phyloP scores from a whole-genome alignment of 768 basidiomycete genomes.

The Boletus barrowsii region DNA sequence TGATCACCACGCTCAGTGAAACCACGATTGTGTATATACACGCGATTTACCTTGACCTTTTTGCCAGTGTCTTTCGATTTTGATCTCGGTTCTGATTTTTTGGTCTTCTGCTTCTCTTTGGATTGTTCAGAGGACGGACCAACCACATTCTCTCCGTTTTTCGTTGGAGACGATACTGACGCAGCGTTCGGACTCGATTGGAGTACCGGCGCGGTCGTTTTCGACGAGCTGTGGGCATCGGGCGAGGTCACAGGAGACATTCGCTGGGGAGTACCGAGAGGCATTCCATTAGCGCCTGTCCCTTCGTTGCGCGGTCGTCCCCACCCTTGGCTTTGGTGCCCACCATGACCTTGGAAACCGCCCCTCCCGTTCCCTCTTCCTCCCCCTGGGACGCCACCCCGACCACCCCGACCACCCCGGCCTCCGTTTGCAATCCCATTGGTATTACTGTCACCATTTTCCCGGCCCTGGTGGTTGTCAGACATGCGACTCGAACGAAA shows the following conservation, averaged over 20 bases:
- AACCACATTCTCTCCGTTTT: not conserved
- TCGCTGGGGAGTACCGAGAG: slow-evolving; percentile 60
- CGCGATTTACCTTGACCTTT: slow-evolving; percentile 13
- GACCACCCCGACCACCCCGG: not conserved
- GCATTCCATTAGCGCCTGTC: slow-evolving; percentile 71
- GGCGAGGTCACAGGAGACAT: slow-evolving; percentile 43
- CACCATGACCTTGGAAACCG: slow-evolving; percentile 23
- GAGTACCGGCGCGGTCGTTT: not conserved
- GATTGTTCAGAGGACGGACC: slow-evolving; percentile 1
- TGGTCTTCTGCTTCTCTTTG: slow-evolving; percentile 20
- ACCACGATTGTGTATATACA: slow-evolving; percentile 2
- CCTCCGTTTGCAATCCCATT: slow-evolving; percentile 12
- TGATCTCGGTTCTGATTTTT: slow-evolving; percentile 7
- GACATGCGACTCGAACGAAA: not conserved
- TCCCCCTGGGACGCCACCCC: slow-evolving; percentile 20
- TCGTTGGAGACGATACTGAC: not conserved
- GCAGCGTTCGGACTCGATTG: not conserved
- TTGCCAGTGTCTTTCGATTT: slow-evolving; percentile 2
- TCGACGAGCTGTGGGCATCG: slow-evolving; percentile 3
- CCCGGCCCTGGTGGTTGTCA: slow-evolving; percentile 1
- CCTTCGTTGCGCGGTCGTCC: slow-evolving; percentile 21
- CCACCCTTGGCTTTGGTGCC: slow-evolving; percentile 21
- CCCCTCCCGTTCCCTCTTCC: slow-evolving; percentile 37
- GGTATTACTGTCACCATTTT: not conserved
- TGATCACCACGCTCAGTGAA: slow-evolving; percentile 6